Evolutionary conservation across 371 early-diverging fungal genomes (phyloP).

Genomic region (Conidiobolus incongruus): DNA sequence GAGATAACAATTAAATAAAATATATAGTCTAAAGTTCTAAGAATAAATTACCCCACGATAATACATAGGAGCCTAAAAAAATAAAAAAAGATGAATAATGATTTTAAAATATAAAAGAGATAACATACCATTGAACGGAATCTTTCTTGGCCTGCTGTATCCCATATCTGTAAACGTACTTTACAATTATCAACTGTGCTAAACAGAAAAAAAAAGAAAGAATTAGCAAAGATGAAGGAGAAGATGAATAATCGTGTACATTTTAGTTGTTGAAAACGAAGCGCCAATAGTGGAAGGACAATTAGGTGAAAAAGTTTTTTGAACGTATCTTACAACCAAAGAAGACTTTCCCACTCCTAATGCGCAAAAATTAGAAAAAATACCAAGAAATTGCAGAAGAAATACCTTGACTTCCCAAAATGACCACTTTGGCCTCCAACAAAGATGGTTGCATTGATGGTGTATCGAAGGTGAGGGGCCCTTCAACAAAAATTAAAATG

Average conservation of each 20-base stretch:
- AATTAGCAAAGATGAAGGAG: neutral
- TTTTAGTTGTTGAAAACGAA: slow-evolving; percentile 53
- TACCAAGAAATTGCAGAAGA: no score
- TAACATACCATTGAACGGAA: slow-evolving; percentile 24
- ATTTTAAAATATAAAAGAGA: neutral
- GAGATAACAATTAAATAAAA: neutral
- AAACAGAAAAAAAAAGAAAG: neutral
- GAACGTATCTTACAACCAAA: slow-evolving; percentile 50
- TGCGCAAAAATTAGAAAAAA: no score
- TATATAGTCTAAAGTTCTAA: slow-evolving; percentile 5
- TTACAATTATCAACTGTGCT: slow-evolving; percentile 39
- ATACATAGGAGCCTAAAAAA: slow-evolving; percentile 57
- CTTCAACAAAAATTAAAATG: no score
- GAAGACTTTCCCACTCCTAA: slow-evolving; percentile 69
- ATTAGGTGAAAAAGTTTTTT: slow-evolving; percentile 50
- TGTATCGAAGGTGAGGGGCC: no score
- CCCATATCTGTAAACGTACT: slow-evolving; percentile 44
- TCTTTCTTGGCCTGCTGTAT: slow-evolving; percentile 46
- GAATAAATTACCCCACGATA: slow-evolving; percentile 34
- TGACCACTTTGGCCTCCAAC: slow-evolving; percentile 52
- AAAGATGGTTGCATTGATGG: slow-evolving; percentile 16
- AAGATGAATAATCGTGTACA: slow-evolving; percentile 13
- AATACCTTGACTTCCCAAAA: slow-evolving; percentile 49
- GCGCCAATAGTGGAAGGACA: slow-evolving; percentile 65
- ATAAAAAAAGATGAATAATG: no score